These are phyloP conservation scores for Nakaseomyces bracarensis DNA, from an alignment of 1,139 yeast species.

Conservation along the genomic window DNA sequence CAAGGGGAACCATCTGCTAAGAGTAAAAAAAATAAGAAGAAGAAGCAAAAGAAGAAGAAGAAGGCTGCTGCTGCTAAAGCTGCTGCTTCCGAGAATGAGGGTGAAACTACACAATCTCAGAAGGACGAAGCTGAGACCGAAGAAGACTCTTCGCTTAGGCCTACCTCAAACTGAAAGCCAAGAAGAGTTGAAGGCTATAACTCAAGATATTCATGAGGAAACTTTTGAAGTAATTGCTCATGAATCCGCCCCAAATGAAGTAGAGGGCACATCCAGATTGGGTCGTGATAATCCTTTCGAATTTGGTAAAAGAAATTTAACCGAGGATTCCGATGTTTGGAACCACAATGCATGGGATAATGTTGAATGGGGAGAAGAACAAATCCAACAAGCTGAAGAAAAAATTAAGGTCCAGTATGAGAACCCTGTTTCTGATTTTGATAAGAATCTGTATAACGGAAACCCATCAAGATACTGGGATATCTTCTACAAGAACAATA, in stretches of 20 bases:
- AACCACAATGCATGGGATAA: slow-evolving; percentile 96
- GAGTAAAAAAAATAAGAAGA: slow-evolving; percentile 5
- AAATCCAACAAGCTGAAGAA: slow-evolving; percentile 62
- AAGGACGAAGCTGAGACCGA: slow-evolving; percentile 6
- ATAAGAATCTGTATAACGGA: slow-evolving; percentile 65
- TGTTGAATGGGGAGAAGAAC: slow-evolving; percentile 96
- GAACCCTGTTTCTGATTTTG: slow-evolving; percentile 77
- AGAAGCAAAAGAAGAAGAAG: slow-evolving; percentile 9
- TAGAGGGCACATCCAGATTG: slow-evolving; percentile 36
- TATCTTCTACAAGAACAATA: slow-evolving; percentile 79
- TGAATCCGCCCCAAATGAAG: slow-evolving; percentile 11
- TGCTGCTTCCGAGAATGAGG: slow-evolving; percentile 5
- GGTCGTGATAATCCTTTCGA: slow-evolving; percentile 88
- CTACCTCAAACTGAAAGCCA: slow-evolving; percentile 18
- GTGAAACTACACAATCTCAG: neutral
- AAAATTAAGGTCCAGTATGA: slow-evolving; percentile 70
- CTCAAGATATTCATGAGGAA: slow-evolving; percentile 25
- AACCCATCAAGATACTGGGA: slow-evolving; percentile 97
- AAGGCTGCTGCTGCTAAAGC: slow-evolving; percentile 8
- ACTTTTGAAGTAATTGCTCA: slow-evolving; percentile 21
- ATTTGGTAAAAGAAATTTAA: slow-evolving; percentile 78
- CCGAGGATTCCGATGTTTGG: slow-evolving; percentile 75
- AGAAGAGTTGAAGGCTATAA: slow-evolving; percentile 18
- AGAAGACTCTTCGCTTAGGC: slow-evolving; percentile 27
- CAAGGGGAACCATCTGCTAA: slow-evolving; percentile 5